Percentiles rank a stretch among this genome's conserved stretches.
Conservation (phyloP, 2,329 filamentous ascomycete species). For the Ilyonectria destructans region DNA sequence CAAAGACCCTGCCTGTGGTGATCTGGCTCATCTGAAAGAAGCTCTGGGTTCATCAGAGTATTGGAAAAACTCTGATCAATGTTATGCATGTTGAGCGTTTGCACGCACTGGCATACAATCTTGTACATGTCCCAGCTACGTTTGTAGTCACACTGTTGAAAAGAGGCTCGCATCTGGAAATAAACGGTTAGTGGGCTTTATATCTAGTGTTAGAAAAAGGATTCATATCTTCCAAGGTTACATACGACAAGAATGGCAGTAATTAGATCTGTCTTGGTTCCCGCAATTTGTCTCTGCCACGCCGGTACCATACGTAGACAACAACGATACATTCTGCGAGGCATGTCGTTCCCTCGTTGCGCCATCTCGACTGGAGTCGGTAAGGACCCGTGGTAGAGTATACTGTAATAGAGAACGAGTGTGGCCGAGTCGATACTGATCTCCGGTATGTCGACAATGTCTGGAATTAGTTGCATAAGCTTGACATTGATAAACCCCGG, state of each 20-base stretch:
- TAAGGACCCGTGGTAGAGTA: too few relatives aligned
- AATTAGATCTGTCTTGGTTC: too few relatives aligned
- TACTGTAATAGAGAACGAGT: too few relatives aligned
- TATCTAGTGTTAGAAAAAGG: too few relatives aligned
- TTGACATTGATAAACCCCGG: conserved; percentile 19
- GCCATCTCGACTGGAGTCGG: too few relatives aligned
- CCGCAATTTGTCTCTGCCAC: too few relatives aligned
- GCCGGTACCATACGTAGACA: too few relatives aligned
- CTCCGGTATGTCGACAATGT: conserved; percentile 19
- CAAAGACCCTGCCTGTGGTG: conserved; percentile 19
- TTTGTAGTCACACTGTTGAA: conserved; percentile 16
- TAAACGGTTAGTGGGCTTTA: too few relatives aligned
- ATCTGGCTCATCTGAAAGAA: conserved; percentile 1
- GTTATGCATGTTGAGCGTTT: conserved; percentile 22
- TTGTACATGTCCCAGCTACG: conserved; percentile 21
- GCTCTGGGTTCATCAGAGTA: background rate
- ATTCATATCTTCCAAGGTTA: too few relatives aligned
- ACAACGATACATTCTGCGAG: too few relatives aligned
- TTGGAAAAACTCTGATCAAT: conserved; percentile 4
- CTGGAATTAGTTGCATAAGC: conserved; percentile 22
- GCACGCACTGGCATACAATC: conserved; percentile 5
- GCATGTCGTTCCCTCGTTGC: too few relatives aligned
- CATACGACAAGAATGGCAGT: too few relatives aligned
- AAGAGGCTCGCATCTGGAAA: background rate
- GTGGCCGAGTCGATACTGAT: conserved; percentile 11